Evolutionary conservation across 176 grass and related monocot species (phyloP), one percentile per base, ranked within the genome.

Genomic region (Leersia perrieri): DNA sequence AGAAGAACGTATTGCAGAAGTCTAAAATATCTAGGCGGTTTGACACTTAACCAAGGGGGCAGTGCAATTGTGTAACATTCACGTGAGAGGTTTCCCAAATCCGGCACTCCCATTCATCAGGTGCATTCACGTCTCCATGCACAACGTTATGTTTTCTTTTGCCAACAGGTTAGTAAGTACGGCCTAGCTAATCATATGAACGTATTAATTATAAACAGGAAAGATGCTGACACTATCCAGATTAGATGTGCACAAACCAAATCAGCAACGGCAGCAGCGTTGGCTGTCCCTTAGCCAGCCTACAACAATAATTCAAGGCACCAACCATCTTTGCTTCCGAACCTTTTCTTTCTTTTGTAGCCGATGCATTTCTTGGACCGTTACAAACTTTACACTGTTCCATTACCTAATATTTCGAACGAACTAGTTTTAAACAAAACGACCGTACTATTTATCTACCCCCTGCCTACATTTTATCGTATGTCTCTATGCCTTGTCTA

Each of bases 401-500:
- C n/a, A 62, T 63, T 26, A 45, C 36, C 53, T 82, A 82, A 41
- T 70, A 33, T 36, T 25, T 47, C 42, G 20, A 16, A 51, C 11
- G 35, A 13, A 32, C 7, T 62, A 30, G 7, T 55, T 36, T 26
- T 33, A 70, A 76, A 85, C 23, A 76, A 76, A 44, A 65, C 64
- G 31, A 72, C 70, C 8, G n/a, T 45, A 72, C 68, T 68, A 33
- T 58, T 72, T 25, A 80, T 42, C n/a, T n/a, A n/a, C n/a, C 76
- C 60, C 11, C 44, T 28, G 33, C 69, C 65, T 61, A 63, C 71
- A 41, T 29, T 76, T 53, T 25, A 12, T 60, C 75, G 16, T 53
- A 89, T 85, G 77, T 16, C 51, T 89, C 70, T 75, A 41, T 41
- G 22, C 82, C 85, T 84, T 63, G 40, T 33, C 73, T n/a, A n/a